A percentile compares a stretch with the other conserved stretches of the same genome.
Evolutionary conservation across 2,329 filamentous ascomycete species (phyloP).

Genomic region (Trichocomaceae sp.): DNA sequence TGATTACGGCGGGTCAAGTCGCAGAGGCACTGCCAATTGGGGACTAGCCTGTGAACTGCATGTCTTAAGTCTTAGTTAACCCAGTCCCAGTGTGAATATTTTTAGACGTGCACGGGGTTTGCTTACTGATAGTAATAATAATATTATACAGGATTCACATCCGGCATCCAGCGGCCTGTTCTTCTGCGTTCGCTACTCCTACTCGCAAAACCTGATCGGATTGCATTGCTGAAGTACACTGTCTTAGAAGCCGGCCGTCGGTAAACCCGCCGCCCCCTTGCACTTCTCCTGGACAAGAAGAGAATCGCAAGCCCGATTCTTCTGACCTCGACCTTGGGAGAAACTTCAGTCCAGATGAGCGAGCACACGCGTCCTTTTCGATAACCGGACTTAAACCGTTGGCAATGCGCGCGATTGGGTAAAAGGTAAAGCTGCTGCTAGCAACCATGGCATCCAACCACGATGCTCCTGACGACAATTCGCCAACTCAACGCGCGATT

Average conservation of each 20-base stretch:
- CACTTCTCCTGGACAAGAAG: background rate
- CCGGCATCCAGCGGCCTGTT: background rate
- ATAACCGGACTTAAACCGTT: conserved; percentile 14
- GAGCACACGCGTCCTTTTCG: background rate
- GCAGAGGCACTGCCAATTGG: too few relatives aligned
- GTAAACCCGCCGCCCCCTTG: background rate
- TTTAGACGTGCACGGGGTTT: background rate
- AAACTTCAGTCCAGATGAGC: background rate
- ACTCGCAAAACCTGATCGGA: background rate
- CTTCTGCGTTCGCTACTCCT: background rate
- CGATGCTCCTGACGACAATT: conserved; percentile 21
- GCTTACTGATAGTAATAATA: background rate
- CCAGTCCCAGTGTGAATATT: background rate
- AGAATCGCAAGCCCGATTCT: background rate
- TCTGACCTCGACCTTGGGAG: background rate
- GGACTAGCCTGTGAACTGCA: background rate
- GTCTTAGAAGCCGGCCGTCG: background rate
- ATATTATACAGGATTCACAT: background rate
- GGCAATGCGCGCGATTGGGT: conserved; percentile 37
- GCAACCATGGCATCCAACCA: conserved; percentile 37
- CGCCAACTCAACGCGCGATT: conserved; percentile 50
- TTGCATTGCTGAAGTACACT: background rate
- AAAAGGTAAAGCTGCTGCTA: conserved; percentile 28
- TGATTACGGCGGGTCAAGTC: background rate
- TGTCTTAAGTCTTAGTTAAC: background rate